Evolutionary conservation across 2,329 filamentous ascomycete genomes (phyloP), one percentile per base, ranked within the genome.

Genomic region (Teratosphaeria epicoccoides): DNA sequence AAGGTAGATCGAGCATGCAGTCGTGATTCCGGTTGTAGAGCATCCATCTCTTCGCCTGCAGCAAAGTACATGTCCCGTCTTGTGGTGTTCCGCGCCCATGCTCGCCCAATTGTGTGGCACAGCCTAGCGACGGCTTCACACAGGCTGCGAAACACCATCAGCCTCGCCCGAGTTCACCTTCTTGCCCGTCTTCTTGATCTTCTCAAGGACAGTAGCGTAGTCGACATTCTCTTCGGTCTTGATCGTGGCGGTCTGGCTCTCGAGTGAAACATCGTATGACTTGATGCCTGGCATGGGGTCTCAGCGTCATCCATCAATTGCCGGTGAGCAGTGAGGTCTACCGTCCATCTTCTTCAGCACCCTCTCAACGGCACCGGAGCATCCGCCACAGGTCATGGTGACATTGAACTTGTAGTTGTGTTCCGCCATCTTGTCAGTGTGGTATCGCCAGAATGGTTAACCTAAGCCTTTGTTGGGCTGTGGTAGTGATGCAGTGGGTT

Each of bases 371-470:
- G 93, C 93, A 65, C 90, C 89, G 45, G 90, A 96, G 83, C 93
- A 98, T 70, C 93, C 93, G 68, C 87, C 82, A 75, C 93, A 98
- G 78, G 77, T 86, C 93, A 98, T 98, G 72, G 76, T 78, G 70
- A 97, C 82, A 72, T 90, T 84, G 78, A 97, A 97, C 71, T 93
- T 88, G 85, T 97, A 97, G 61, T 82, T 87, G 77, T 95, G 88
- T 63, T 85, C 82, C 54, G 83, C 74, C 86, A 90, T 89, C 25
- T 46, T 51, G 23, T 6, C 29, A 37, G 29, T 37, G n/a, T 37
- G n/a, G 10, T 17, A 37, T 17, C 10, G 29, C 17, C 29, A n/a
- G 10, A 10, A 37, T 17, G 29, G 29, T 10, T 10, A 37, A 10
- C 29, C 29, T 10, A 37, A 10, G 10, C 29, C 17, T 37, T 37